Percentiles rank a stretch among this genome's conserved stretches.
Evolutionary conservation across 2,329 filamentous ascomycete genomes (phyloP).

Genomic region (Fusarium pseudocircinatum): DNA sequence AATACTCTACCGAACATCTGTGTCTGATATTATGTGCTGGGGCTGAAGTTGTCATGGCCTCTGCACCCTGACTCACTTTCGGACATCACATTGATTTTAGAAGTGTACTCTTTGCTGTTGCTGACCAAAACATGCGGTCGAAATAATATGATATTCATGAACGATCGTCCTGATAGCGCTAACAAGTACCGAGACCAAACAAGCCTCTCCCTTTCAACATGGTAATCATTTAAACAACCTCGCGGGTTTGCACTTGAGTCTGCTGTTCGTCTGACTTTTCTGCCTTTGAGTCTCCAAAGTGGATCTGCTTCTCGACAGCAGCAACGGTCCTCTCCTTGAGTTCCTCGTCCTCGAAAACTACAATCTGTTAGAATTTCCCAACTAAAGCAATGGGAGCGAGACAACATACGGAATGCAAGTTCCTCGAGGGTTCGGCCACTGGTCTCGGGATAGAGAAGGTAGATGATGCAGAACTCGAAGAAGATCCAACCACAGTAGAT

Average conservation of each 20-base stretch:
- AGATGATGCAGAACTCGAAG: constrained; percentile 65
- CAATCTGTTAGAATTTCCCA: constrained; percentile 6
- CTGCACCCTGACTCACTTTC: not conserved
- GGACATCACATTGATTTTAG: not conserved
- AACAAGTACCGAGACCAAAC: not conserved
- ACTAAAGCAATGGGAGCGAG: not conserved
- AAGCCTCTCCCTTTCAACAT: not conserved
- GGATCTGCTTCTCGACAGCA: constrained; percentile 53
- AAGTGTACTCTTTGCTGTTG: not conserved
- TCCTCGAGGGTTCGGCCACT: constrained; percentile 80
- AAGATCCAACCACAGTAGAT: constrained; percentile 56
- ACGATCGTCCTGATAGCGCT: not conserved
- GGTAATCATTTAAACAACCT: constrained; percentile 8
- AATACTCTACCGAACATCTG: no score
- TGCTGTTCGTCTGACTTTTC: constrained; percentile 15
- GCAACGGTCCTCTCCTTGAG: constrained; percentile 51
- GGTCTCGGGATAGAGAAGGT: constrained; percentile 86
- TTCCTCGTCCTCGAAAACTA: constrained; percentile 54
- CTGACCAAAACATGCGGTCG: not conserved
- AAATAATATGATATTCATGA: not conserved
- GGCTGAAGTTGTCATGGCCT: not conserved
- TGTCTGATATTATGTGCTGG: not conserved
- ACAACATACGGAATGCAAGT: constrained; percentile 52
- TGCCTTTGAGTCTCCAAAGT: constrained; percentile 34
- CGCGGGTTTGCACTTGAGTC: constrained; percentile 9